These are phyloP conservation scores for Phyllosticta paracitricarpa DNA, from an alignment of 2,329 filamentous ascomycete genomes.

Conservation along the genomic window DNA sequence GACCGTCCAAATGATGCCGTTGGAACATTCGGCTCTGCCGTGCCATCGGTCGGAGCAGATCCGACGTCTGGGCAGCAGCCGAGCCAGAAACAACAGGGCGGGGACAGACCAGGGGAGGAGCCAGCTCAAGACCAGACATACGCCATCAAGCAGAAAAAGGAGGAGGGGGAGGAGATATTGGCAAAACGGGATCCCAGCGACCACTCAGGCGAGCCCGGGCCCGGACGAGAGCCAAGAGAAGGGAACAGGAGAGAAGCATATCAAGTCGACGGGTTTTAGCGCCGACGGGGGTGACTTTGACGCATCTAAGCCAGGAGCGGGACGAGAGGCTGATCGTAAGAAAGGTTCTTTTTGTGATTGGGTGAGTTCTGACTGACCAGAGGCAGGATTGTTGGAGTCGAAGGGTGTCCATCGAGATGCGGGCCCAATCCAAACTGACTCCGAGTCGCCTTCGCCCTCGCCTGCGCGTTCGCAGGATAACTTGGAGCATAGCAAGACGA, in stretches of 20 bases:
- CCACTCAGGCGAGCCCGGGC: slow-evolving; percentile 16
- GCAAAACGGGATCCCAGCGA: slow-evolving; percentile 17
- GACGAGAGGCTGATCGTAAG: slow-evolving; percentile 55
- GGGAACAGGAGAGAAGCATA: slow-evolving; percentile 46
- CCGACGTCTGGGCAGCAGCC: slow-evolving; percentile 15
- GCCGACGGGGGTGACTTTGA: slow-evolving; percentile 62
- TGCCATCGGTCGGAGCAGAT: slow-evolving; percentile 15
- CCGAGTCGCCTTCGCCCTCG: slow-evolving; percentile 5
- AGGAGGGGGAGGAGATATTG: slow-evolving; percentile 15
- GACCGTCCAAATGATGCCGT: neutral
- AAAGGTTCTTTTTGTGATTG: slow-evolving; percentile 3
- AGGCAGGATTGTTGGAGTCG: slow-evolving; percentile 44
- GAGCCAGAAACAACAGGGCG: slow-evolving; percentile 26
- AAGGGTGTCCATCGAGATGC: slow-evolving; percentile 37
- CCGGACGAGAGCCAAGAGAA: slow-evolving; percentile 18
- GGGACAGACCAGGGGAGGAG: slow-evolving; percentile 20
- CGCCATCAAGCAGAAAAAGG: slow-evolving; percentile 15
- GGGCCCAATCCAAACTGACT: slow-evolving; percentile 12
- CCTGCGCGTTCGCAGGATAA: slow-evolving; percentile 14
- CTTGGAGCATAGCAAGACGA: slow-evolving; percentile 35
- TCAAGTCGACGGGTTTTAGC: slow-evolving; percentile 48
- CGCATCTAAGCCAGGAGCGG: slow-evolving; percentile 48
- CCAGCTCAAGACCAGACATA: slow-evolving; percentile 24
- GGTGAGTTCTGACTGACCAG: neutral
- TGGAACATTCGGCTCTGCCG: slow-evolving; percentile 13